Percentiles rank a stretch among this genome's conserved stretches.
These are phyloP conservation scores for Lunularia cruciata DNA, from an alignment of 225 moss, liverwort and hornwort genomes.

Conservation along the genomic window DNA sequence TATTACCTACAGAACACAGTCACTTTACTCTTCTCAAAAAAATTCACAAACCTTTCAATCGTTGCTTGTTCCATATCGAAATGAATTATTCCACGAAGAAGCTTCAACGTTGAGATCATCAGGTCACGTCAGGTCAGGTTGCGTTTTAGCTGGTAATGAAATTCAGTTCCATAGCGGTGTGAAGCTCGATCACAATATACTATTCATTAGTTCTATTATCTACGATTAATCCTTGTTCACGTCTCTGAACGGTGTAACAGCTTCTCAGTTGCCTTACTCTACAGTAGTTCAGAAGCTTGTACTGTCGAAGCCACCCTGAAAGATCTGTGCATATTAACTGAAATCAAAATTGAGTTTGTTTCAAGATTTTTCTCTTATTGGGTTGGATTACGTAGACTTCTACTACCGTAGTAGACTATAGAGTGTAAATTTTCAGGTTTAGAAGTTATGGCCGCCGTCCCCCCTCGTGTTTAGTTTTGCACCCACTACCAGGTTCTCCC, in stretches of 20 bases:
- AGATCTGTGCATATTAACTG: constrained; percentile 30
- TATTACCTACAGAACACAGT: neutral
- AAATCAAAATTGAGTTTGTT: constrained; percentile 23
- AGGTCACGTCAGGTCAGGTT: constrained; percentile 20
- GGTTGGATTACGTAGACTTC: too few species aligned
- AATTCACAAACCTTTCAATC: constrained; percentile 4
- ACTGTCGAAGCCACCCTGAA: constrained; percentile 9
- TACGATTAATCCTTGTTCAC: neutral
- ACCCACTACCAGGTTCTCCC: too few species aligned
- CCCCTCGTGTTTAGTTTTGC: too few species aligned
- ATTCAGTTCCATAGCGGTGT: constrained; percentile 4
- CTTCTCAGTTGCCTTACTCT: constrained; percentile 4
- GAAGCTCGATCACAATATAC: constrained; percentile 1
- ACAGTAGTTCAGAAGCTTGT: constrained; percentile 25
- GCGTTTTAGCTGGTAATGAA: constrained; percentile 7
- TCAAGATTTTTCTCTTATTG: neutral
- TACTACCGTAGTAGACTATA: too few species aligned
- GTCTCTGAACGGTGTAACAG: constrained; percentile 23
- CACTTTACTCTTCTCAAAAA: neutral
- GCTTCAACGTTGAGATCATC: constrained; percentile 11
- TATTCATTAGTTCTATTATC: constrained; percentile 9
- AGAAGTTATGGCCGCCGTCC: too few species aligned
- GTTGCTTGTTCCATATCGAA: constrained; percentile 13
- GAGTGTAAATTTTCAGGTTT: too few species aligned
- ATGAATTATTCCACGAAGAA: constrained; percentile 5